These are phyloP conservation scores for Chloromonas sp. DNA, from an alignment of 163 green algal species.

Conservation along the genomic window DNA sequence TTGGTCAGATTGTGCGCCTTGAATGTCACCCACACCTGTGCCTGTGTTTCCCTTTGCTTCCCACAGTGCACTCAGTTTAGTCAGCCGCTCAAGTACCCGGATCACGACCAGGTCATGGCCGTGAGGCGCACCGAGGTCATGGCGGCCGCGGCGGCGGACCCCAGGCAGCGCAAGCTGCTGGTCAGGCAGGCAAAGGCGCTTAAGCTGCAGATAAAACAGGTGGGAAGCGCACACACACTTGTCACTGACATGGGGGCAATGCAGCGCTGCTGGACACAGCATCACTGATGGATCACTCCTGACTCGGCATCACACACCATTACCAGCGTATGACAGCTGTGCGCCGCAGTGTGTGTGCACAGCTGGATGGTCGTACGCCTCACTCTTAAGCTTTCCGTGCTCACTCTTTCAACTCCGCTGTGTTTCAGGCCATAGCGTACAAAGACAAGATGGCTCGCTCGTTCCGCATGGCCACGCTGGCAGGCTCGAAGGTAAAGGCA, in stretches of 20 bases:
- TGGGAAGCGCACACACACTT: neutral
- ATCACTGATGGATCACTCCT: too few relatives aligned
- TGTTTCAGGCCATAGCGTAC: constrained; percentile 8
- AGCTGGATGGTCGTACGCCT: too few relatives aligned
- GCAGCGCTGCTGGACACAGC: too few relatives aligned
- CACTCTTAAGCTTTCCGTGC: too few relatives aligned
- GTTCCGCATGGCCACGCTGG: constrained; percentile 20
- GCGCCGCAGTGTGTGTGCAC: too few relatives aligned
- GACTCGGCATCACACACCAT: too few relatives aligned
- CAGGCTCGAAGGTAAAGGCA: constrained; percentile 26
- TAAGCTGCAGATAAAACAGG: constrained; percentile 27
- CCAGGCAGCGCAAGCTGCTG: constrained; percentile 6
- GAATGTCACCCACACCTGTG: too few relatives aligned
- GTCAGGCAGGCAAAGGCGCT: constrained; percentile 19
- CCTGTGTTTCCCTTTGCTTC: neutral
- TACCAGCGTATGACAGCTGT: too few relatives aligned
- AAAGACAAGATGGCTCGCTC: constrained; percentile 15
- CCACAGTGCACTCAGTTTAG: constrained; percentile 22
- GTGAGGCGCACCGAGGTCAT: neutral
- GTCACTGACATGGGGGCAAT: too few relatives aligned
- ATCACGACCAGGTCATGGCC: constrained; percentile 41
- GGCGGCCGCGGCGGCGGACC: neutral
- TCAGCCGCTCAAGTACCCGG: constrained; percentile 42
- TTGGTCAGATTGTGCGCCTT: too few relatives aligned
- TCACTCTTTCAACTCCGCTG: too few relatives aligned